Evolutionary conservation across 352 stramenopile species (phyloP).

Genomic region (Globisporangium nunn): DNA sequence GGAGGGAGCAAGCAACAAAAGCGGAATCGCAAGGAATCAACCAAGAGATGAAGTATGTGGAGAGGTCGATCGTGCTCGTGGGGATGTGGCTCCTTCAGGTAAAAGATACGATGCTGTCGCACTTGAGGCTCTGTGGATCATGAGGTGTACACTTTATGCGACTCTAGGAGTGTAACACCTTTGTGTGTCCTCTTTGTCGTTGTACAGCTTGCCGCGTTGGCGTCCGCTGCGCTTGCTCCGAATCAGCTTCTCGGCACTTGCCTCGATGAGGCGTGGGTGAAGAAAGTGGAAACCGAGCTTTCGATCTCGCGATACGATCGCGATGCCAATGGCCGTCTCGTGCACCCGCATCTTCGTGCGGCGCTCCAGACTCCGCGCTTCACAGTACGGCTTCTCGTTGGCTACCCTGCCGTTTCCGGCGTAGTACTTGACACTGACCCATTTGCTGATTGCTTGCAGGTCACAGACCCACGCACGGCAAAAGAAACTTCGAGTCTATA

Average conservation of each 20-base stretch:
- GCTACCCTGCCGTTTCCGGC: too few relatives aligned
- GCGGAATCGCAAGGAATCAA: too few relatives aligned
- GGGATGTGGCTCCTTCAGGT: background rate
- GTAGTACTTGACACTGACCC: too few relatives aligned
- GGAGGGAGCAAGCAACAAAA: too few relatives aligned
- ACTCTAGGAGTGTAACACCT: background rate
- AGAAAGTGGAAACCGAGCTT: conserved; percentile 14
- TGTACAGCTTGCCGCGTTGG: background rate
- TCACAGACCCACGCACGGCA: conserved; percentile 22
- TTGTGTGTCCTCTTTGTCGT: background rate
- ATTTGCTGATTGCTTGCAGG: background rate
- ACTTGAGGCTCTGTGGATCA: too few relatives aligned
- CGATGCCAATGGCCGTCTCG: conserved; percentile 15
- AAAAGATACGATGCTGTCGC: background rate
- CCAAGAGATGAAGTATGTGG: background rate
- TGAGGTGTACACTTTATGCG: too few relatives aligned
- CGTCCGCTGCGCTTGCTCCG: conserved; percentile 10
- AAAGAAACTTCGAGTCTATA: conserved; percentile 16
- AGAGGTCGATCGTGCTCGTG: background rate
- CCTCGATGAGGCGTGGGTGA: conserved; percentile 31
- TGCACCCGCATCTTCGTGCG: conserved; percentile 26
- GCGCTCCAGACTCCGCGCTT: conserved; percentile 27
- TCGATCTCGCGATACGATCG: conserved; percentile 19
- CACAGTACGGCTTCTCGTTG: conserved; percentile 5
- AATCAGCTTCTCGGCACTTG: conserved; percentile 33